Evolutionary conservation across 306 rosid species (phyloP).

Genomic region (Acmispon strigosus): DNA sequence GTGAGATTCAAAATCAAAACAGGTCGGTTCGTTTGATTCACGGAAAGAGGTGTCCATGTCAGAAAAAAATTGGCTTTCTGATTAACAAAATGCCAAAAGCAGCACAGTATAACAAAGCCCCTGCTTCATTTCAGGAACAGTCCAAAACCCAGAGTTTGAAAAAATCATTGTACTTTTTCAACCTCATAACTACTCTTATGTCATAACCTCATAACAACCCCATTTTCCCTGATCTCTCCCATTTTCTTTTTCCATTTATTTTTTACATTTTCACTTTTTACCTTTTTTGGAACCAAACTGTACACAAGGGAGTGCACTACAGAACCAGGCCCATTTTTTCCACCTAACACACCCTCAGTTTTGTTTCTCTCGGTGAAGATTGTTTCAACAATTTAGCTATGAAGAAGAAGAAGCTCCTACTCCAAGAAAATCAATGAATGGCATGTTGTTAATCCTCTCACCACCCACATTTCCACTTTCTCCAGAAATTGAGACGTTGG

Average conservation of each 20-base stretch:
- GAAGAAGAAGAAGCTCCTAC: slow-evolving; percentile 41
- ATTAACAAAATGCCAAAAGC: slow-evolving; percentile 36
- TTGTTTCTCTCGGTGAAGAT: too few species aligned
- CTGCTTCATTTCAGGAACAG: slow-evolving; percentile 2
- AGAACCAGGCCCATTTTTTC: slow-evolving; percentile 1
- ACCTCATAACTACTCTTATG: slow-evolving; percentile 12
- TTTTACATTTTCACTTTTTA: not conserved
- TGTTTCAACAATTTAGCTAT: not conserved
- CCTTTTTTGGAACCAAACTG: slow-evolving; percentile 48
- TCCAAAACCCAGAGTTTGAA: slow-evolving; percentile 32
- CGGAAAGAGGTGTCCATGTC: slow-evolving; percentile 20
- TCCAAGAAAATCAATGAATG: slow-evolving; percentile 93
- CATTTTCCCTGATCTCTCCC: not conserved
- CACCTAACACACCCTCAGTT: too few species aligned
- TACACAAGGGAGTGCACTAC: slow-evolving; percentile 35
- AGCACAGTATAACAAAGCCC: slow-evolving; percentile 8
- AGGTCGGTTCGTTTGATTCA: slow-evolving; percentile 17
- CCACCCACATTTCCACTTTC: slow-evolving; percentile 28
- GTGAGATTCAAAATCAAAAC: not conserved
- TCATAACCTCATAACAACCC: not conserved
- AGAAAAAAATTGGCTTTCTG: slow-evolving; percentile 23
- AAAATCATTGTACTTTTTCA: slow-evolving; percentile 4
- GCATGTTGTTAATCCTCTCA: slow-evolving; percentile 15
- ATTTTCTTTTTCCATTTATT: not conserved
- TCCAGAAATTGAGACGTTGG: slow-evolving; percentile 33